Conservation (phyloP, 2,329 filamentous ascomycete species). For the Piedraia hortae region DNA sequence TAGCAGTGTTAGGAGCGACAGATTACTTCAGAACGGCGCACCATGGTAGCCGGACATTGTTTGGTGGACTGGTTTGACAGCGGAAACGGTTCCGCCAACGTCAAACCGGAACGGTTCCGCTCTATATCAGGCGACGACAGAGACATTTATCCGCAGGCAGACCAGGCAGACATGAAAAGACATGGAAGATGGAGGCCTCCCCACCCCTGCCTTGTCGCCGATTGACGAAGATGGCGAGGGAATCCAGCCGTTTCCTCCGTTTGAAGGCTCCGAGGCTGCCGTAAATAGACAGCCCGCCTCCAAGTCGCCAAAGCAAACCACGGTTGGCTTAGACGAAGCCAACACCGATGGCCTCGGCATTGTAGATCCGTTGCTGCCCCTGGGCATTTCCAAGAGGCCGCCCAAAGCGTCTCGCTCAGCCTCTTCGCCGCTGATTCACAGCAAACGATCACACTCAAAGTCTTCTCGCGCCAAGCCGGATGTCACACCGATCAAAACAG, state of each 20-base stretch:
- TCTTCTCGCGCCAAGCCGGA: conserved; percentile 4
- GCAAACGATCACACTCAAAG: conserved; percentile 12
- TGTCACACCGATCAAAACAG: conserved; percentile 12
- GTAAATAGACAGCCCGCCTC: conserved; percentile 4
- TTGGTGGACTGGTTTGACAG: conserved; percentile 1
- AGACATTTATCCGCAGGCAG: too few relatives aligned
- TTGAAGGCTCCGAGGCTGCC: conserved; percentile 2
- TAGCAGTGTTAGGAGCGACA: too few relatives aligned
- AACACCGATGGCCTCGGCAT: conserved; percentile 25
- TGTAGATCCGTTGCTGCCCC: conserved; percentile 2
- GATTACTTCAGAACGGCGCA: too few relatives aligned
- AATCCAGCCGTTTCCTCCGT: conserved; percentile 2
- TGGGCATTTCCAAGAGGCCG: conserved; percentile 6
- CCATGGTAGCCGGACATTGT: conserved; percentile 22
- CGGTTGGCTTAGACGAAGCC: conserved; percentile 26
- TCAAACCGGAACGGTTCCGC: too few relatives aligned
- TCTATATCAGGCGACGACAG: too few relatives aligned
- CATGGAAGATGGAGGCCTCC: conserved; percentile 4
- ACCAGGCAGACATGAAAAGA: background rate
- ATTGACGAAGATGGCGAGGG: conserved; percentile 7
- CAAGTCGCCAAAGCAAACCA: conserved; percentile 23
- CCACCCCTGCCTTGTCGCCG: conserved; percentile 9
- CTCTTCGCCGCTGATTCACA: conserved; percentile 13
- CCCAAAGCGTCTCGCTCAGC: conserved; percentile 11
- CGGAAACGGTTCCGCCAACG: too few relatives aligned